Conservation (phyloP, 441 rosid genomes). For the Pelargonium cotyledonis region DNA sequence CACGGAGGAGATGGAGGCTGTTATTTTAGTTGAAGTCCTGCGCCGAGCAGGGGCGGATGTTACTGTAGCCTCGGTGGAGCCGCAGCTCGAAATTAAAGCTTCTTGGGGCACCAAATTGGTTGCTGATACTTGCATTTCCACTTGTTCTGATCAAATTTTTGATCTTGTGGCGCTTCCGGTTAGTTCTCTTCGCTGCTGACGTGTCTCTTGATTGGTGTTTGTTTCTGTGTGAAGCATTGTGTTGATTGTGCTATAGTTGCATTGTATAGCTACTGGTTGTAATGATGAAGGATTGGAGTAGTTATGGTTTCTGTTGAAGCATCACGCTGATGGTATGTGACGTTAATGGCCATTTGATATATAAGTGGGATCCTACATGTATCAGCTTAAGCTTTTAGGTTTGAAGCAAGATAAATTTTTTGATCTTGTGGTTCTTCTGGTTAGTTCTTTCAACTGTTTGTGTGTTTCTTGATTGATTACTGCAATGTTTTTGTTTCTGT, state of each 20-base stretch:
- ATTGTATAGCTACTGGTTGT: not conserved
- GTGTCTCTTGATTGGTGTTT: slow-evolving; percentile 7
- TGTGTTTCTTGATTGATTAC: not conserved
- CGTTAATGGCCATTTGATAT: too few species aligned
- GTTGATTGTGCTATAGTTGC: not conserved
- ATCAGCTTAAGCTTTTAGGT: too few species aligned
- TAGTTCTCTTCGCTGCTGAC: slow-evolving; percentile 24
- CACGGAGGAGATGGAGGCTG: slow-evolving; percentile 93
- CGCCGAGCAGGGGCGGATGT: slow-evolving; percentile 93
- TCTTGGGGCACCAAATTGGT: slow-evolving; percentile 63
- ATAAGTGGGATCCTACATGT: too few species aligned
- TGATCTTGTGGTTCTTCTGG: too few species aligned
- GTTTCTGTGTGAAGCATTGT: not conserved
- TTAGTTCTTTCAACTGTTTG: not conserved
- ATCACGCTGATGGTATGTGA: too few species aligned
- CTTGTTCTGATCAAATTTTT: slow-evolving; percentile 50
- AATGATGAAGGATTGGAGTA: not conserved
- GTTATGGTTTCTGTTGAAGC: too few species aligned
- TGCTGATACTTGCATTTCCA: slow-evolving; percentile 66
- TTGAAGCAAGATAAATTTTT: not conserved
- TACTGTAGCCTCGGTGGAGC: slow-evolving; percentile 79
- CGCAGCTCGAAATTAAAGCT: slow-evolving; percentile 71
- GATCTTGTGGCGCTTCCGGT: slow-evolving; percentile 94
- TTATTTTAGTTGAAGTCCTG: slow-evolving; percentile 61
- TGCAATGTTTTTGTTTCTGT: not conserved